Base-by-base conservation (phyloP, 768 basidiomycete genomes). In the Cubamyces lactineus region DNA sequence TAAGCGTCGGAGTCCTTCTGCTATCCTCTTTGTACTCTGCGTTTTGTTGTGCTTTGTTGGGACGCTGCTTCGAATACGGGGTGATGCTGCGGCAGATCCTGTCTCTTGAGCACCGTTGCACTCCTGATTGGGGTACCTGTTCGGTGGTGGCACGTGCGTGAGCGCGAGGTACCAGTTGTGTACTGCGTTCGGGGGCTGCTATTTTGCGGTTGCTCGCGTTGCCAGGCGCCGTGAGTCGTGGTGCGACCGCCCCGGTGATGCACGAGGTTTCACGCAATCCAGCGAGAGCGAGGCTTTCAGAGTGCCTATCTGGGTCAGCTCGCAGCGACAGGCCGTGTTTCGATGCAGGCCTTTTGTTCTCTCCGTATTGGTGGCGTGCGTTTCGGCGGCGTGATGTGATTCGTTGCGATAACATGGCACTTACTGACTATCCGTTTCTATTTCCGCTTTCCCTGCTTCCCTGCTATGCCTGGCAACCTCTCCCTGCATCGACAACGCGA, bases 1-100 rank as follows among this genome's bases (percentile, higher is more conserved):
- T 84, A 51, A 57, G 81, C 80, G 54, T 49, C 46, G 41, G n/a
- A 19, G 5, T 40, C 46, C 3, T 19, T 53, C 39, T 48, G 48
- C 21, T 49, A 13, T 23, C 40, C 30, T n/a, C 30, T 50, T 50
- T 54, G 43, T 61, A 59, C 58, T 45, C 23, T 5, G 12, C 40
- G 47, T 28, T 23, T 21, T 46, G 21, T n/a, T 16, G 5, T n/a
- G 26, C 45, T 30, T 39, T 26, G 39, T 58, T 53, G 46, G 48
- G 50, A 24, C 55, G 45, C 23, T 21, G 45, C 45, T 46, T 46
- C 45, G 45, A 23, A 46, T 46, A 11, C 38, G 15, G 52, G 61
- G 52, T 21, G 24, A 30, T 43, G 24, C 53, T 43, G 53, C 53
- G 41, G 34, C 34, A 34, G 34, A 21, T 41, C 40, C 53, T 28